phyloP scores from a whole-genome alignment of 257 asterid genomes.

The Rubia yunnanensis region DNA sequence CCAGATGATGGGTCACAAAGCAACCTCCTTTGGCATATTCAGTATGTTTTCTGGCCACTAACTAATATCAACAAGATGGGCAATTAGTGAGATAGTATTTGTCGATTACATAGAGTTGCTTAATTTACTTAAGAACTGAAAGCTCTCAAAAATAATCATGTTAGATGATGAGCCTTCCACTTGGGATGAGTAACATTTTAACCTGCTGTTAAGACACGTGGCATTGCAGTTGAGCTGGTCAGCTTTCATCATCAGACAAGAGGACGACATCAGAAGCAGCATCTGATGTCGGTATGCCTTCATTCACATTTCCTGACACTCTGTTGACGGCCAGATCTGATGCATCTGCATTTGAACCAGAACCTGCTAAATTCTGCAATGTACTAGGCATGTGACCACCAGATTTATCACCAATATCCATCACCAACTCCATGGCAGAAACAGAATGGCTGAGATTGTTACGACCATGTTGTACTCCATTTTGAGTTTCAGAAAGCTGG shows the following conservation, averaged over 20 bases:
- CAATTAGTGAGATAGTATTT: background rate
- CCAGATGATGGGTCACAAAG: background rate
- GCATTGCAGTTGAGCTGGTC: constrained; percentile 1
- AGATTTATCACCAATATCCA: constrained; percentile 23
- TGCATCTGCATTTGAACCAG: constrained; percentile 4
- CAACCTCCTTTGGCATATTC: background rate
- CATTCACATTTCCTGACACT: constrained; percentile 17
- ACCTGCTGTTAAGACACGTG: background rate
- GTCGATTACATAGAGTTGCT: background rate
- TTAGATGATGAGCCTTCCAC: background rate
- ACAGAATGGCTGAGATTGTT: background rate
- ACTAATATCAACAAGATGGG: background rate
- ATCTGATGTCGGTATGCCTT: constrained; percentile 19
- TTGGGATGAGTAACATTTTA: too few relatives aligned
- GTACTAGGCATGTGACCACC: constrained; percentile 11
- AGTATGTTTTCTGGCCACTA: background rate
- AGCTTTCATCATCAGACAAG: constrained; percentile 65
- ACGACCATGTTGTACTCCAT: constrained; percentile 8
- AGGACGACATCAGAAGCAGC: constrained; percentile 37
- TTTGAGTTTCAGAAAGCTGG: constrained; percentile 8
- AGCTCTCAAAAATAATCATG: background rate
- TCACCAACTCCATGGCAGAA: constrained; percentile 22
- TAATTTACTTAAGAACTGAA: background rate
- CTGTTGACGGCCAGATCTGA: constrained; percentile 29
- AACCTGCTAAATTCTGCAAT: constrained; percentile 13